phyloP scores from a whole-genome alignment of 2,329 filamentous ascomycete genomes.

The Calycina marina region DNA sequence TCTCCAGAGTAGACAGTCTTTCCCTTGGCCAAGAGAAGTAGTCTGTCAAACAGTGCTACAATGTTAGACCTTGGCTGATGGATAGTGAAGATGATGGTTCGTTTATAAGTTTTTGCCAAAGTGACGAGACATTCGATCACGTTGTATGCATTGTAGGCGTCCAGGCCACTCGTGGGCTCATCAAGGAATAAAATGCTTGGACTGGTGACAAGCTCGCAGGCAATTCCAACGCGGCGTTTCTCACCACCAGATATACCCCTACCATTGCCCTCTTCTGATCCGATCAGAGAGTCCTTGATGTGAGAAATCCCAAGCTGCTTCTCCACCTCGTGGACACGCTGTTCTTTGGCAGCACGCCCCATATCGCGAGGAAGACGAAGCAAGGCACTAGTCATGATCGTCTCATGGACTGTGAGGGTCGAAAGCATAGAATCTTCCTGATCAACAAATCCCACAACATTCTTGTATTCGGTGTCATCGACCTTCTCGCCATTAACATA shows the following conservation, averaged over 20 bases:
- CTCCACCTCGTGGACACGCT: slow-evolving; percentile 83
- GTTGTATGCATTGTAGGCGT: slow-evolving; percentile 96
- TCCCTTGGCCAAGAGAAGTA: slow-evolving; percentile 82
- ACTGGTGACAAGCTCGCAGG: slow-evolving; percentile 93
- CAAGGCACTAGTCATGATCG: slow-evolving; percentile 85
- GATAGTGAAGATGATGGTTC: slow-evolving; percentile 96
- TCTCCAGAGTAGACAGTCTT: slow-evolving; percentile 88
- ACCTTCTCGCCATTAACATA: slow-evolving; percentile 91
- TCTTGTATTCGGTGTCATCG: slow-evolving; percentile 70
- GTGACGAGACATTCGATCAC: slow-evolving; percentile 93
- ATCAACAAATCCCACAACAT: slow-evolving; percentile 90
- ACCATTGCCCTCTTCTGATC: slow-evolving; percentile 85
- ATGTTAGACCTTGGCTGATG: slow-evolving; percentile 98
- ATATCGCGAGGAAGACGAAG: slow-evolving; percentile 87
- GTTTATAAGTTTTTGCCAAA: slow-evolving; percentile 87
- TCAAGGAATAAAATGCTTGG: slow-evolving; percentile 95
- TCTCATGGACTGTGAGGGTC: slow-evolving; percentile 93
- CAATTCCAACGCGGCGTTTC: slow-evolving; percentile 90
- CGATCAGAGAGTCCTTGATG: slow-evolving; percentile 89
- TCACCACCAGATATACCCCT: slow-evolving; percentile 95
- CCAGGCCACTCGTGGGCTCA: slow-evolving; percentile 89
- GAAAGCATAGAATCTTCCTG: slow-evolving; percentile 96
- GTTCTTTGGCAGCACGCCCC: slow-evolving; percentile 75
- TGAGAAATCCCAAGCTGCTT: slow-evolving; percentile 88
- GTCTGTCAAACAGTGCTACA: slow-evolving; percentile 85